Evolutionary conservation across 2,329 filamentous ascomycete species (phyloP).

Genomic region (Diaporthe ilicicola): DNA sequence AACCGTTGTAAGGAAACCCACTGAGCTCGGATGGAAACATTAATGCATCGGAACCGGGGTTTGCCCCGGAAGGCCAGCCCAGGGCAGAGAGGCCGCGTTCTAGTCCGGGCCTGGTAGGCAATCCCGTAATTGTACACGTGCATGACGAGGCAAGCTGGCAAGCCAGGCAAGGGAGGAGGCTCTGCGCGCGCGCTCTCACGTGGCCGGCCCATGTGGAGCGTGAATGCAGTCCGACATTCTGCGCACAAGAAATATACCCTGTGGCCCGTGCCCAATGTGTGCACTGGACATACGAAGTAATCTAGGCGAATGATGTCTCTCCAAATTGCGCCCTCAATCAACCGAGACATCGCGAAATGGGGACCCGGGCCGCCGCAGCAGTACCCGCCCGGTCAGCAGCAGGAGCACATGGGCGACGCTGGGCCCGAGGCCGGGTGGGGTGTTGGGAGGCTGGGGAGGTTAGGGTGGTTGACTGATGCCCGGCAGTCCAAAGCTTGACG

Average conservation of each 20-base stretch:
- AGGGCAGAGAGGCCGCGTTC: constrained; percentile 3
- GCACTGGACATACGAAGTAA: neutral
- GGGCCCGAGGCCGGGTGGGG: neutral
- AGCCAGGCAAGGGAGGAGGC: neutral
- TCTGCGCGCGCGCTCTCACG: constrained; percentile 21
- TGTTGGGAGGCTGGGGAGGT: neutral
- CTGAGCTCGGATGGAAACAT: neutral
- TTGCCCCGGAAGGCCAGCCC: neutral
- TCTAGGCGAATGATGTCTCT: neutral
- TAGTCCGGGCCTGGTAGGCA: constrained; percentile 16
- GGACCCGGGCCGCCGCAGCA: neutral
- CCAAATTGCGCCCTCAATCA: constrained; percentile 22
- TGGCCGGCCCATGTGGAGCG: constrained; percentile 9
- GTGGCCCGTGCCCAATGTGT: neutral
- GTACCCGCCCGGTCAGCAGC: neutral
- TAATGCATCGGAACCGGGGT: neutral
- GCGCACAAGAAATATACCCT: neutral
- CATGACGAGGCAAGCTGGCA: neutral
- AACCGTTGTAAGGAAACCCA: neutral
- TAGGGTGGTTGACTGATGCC: constrained; percentile 14
- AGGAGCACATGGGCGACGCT: neutral
- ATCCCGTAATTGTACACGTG: constrained; percentile 18
- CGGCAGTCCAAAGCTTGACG: neutral
- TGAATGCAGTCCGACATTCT: neutral
- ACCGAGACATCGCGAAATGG: constrained; percentile 24